These are phyloP conservation scores for Mycena citricolor DNA, from an alignment of 1,284 basidiomycete genomes.

Conservation along the genomic window DNA sequence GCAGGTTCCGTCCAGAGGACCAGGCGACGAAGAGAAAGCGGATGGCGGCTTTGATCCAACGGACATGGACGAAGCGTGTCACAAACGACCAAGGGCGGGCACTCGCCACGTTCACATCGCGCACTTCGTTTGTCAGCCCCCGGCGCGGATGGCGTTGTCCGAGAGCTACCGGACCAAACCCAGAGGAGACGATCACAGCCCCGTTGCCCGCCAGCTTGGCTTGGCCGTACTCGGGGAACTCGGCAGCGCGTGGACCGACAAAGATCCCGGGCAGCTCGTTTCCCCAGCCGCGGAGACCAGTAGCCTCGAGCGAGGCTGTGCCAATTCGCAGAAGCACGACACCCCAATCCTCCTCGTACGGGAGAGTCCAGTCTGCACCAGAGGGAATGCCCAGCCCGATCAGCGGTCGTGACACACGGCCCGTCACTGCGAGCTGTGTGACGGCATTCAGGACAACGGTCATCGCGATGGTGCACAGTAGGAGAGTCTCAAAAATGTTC, in stretches of 20 bases:
- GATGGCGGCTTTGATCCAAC: conserved; percentile 50
- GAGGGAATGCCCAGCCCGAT: conserved; percentile 33
- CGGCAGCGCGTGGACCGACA: conserved; percentile 30
- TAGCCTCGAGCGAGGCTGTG: conserved; percentile 72
- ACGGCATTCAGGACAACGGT: conserved; percentile 58
- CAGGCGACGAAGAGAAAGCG: conserved; percentile 31
- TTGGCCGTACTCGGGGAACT: conserved; percentile 30
- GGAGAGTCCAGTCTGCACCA: conserved; percentile 26
- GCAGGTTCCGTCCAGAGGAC: conserved; percentile 7
- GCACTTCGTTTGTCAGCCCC: conserved; percentile 53
- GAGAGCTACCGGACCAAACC: conserved; percentile 7
- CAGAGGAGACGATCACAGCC: conserved; percentile 29
- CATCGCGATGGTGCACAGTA: conserved; percentile 53
- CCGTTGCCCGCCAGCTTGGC: conserved; percentile 46
- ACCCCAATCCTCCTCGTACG: conserved; percentile 71
- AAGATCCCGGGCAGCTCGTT: conserved; percentile 66
- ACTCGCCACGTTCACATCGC: conserved; percentile 35
- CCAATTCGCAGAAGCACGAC: conserved; percentile 68
- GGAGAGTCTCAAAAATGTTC: conserved; percentile 63
- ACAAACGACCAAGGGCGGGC: conserved; percentile 34
- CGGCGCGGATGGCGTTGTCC: conserved; percentile 9
- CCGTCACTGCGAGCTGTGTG: conserved; percentile 58
- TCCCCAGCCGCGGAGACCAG: conserved; percentile 65
- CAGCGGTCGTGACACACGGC: conserved; percentile 38
- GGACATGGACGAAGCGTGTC: conserved; percentile 26